phyloP scores from a whole-genome alignment of 2,329 filamentous ascomycete genomes.

The Aspergillus sp. region DNA sequence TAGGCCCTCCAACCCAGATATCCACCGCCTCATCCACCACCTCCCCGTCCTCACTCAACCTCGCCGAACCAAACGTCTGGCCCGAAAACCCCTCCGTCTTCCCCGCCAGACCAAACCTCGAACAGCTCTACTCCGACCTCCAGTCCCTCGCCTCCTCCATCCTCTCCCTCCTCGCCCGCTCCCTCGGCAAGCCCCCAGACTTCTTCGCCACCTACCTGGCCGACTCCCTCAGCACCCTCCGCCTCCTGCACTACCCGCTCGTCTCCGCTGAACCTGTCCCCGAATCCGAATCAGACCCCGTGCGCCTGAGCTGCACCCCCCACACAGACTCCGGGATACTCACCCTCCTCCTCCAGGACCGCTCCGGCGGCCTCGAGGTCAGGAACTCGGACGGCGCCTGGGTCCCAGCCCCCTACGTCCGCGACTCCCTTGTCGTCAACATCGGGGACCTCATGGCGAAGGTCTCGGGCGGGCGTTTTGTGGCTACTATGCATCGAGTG shows the following conservation, averaged over 20 bases:
- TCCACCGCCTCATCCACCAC: slow-evolving; percentile 3
- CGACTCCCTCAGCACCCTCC: slow-evolving; percentile 36
- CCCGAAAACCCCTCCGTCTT: slow-evolving; percentile 20
- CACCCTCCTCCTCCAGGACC: slow-evolving; percentile 41
- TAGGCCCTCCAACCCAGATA: slow-evolving; percentile 24
- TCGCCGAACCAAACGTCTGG: slow-evolving; percentile 36
- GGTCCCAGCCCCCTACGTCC: slow-evolving; percentile 34
- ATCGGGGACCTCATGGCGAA: slow-evolving; percentile 37
- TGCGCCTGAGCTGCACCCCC: slow-evolving; percentile 20
- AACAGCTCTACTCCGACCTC: slow-evolving; percentile 32
- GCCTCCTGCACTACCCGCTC: slow-evolving; percentile 37
- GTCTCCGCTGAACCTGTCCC: slow-evolving; percentile 1
- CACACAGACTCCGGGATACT: slow-evolving; percentile 39
- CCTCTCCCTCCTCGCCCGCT: slow-evolving; percentile 31
- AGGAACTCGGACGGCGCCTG: slow-evolving; percentile 34
- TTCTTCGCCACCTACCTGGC: slow-evolving; percentile 36
- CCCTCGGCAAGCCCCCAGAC: slow-evolving; percentile 27
- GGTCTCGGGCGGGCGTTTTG: slow-evolving; percentile 34
- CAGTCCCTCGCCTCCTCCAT: slow-evolving; percentile 30
- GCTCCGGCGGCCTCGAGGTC: slow-evolving; percentile 40
- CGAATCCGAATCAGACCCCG: slow-evolving; percentile 2
- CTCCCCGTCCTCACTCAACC: slow-evolving; percentile 19
- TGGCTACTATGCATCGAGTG: slow-evolving; percentile 40
- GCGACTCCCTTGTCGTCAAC: slow-evolving; percentile 37
- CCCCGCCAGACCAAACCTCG: slow-evolving; percentile 19